Evolutionary conservation across 192 early-diverging fungal genomes (phyloP).

Genomic region (Radiomyces spectabilis): DNA sequence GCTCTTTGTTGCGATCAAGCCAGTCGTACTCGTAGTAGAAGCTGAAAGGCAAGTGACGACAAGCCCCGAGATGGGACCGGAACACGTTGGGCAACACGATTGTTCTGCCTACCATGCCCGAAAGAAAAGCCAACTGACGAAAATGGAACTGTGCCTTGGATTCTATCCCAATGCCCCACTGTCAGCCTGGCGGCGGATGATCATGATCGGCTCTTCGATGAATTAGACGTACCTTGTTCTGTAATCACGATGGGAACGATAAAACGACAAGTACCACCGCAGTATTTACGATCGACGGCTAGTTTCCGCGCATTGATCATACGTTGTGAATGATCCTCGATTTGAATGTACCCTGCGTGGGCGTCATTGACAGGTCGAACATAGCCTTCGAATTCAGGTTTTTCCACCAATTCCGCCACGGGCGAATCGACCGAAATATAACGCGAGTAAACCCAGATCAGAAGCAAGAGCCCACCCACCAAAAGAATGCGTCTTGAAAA

Average conservation of each 20-base stretch:
- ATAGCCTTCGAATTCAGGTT: too few relatives aligned
- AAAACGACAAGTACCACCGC: constrained; percentile 24
- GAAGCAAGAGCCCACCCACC: too few relatives aligned
- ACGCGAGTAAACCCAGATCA: too few relatives aligned
- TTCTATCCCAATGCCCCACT: constrained; percentile 15
- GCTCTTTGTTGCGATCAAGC: constrained; percentile 18
- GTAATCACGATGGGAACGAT: constrained; percentile 27
- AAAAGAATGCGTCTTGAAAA: too few relatives aligned
- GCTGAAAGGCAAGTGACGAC: constrained; percentile 19
- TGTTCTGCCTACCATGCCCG: constrained; percentile 22
- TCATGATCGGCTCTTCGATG: neutral
- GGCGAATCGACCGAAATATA: too few relatives aligned
- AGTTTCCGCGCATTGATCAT: neutral
- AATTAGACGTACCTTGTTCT: constrained; percentile 24
- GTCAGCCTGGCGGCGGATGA: neutral
- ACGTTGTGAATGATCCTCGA: neutral
- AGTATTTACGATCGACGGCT: constrained; percentile 3
- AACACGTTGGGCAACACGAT: constrained; percentile 37
- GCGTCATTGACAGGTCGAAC: too few relatives aligned
- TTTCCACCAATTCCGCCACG: too few relatives aligned
- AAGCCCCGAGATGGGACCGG: constrained; percentile 27
- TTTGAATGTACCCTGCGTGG: too few relatives aligned
- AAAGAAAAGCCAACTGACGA: constrained; percentile 22
- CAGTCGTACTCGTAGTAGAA: constrained; percentile 29
- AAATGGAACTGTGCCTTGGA: constrained; percentile 38